Percentiles rank a stretch among this genome's conserved stretches.
Evolutionary conservation across 495 filamentous ascomycete species (phyloP).

Genomic region (Xylaria nigripes): DNA sequence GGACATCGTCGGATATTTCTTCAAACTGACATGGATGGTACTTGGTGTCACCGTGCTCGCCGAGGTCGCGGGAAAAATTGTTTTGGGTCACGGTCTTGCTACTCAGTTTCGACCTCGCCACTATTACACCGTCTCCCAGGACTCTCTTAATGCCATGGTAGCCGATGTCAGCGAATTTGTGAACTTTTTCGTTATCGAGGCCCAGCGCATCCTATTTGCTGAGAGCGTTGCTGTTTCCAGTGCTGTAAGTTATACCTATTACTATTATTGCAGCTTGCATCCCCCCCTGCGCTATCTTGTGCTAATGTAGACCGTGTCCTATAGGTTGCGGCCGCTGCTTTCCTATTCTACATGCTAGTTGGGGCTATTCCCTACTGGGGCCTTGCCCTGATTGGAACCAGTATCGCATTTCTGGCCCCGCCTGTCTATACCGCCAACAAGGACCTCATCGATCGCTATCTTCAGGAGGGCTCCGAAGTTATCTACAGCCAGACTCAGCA

Average conservation of each 20-base stretch:
- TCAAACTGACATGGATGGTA: constrained; percentile 71
- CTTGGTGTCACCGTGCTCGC: constrained; percentile 59
- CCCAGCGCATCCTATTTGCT: constrained; percentile 87
- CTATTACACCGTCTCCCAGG: constrained; percentile 86
- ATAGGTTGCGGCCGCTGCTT: constrained; percentile 69
- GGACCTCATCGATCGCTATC: constrained; percentile 82
- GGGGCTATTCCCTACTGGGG: constrained; percentile 94
- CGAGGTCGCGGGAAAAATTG: constrained; percentile 67
- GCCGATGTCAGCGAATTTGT: constrained; percentile 85
- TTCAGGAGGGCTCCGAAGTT: constrained; percentile 61
- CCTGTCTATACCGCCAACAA: constrained; percentile 88
- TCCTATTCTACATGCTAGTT: constrained; percentile 87
- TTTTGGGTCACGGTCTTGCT: constrained; percentile 70
- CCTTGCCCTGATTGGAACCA: constrained; percentile 67
- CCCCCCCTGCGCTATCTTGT: neutral
- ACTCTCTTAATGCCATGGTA: constrained; percentile 68
- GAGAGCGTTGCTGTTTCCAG: constrained; percentile 81
- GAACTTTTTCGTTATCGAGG: constrained; percentile 97
- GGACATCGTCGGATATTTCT: constrained; percentile 74
- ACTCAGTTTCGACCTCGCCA: constrained; percentile 80
- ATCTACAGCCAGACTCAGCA: constrained; percentile 75
- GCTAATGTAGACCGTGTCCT: constrained; percentile 17
- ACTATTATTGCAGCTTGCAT: neutral
- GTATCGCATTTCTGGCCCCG: constrained; percentile 74
- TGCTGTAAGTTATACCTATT: constrained; percentile 51